Conservation (phyloP, 768 basidiomycete species). For the Daedalea quercina region DNA sequence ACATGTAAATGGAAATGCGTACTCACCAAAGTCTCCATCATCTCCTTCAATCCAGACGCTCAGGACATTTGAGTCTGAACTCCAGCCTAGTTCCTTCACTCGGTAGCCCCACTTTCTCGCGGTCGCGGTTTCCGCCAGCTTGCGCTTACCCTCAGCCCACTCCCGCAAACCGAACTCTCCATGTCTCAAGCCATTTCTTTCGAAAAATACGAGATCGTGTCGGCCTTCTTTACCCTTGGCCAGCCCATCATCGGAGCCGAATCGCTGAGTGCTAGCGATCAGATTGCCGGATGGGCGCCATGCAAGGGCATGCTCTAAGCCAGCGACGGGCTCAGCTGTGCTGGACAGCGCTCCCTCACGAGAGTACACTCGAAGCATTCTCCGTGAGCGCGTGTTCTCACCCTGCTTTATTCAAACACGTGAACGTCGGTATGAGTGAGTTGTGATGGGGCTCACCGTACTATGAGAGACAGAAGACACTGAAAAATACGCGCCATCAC, state of each 20-base stretch:
- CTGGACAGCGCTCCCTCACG: slow-evolving; percentile 69
- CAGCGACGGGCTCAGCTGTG: slow-evolving; percentile 78
- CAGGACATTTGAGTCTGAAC: slow-evolving; percentile 78
- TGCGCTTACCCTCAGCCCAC: background rate
- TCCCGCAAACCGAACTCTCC: slow-evolving; percentile 74
- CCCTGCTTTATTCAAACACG: background rate
- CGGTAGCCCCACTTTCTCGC: slow-evolving; percentile 54
- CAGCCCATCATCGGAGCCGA: slow-evolving; percentile 41
- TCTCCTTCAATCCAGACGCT: slow-evolving; percentile 77
- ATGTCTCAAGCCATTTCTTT: slow-evolving; percentile 89
- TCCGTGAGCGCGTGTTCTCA: slow-evolving; percentile 22
- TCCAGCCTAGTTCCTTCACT: slow-evolving; percentile 80
- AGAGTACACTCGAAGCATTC: slow-evolving; percentile 69
- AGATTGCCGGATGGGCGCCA: slow-evolving; percentile 91
- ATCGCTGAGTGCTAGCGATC: slow-evolving; percentile 76
- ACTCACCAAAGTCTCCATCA: slow-evolving; percentile 64
- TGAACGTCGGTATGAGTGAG: slow-evolving; percentile 23
- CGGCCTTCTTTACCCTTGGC: slow-evolving; percentile 50
- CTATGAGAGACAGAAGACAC: slow-evolving; percentile 48
- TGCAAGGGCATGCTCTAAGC: slow-evolving; percentile 69
- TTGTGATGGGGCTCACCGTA: background rate
- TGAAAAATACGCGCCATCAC: slow-evolving; percentile 85
- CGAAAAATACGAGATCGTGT: slow-evolving; percentile 91
- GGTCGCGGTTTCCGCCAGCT: slow-evolving; percentile 1
- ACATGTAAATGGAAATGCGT: slow-evolving; percentile 4